Base-by-base conservation (phyloP, 257 asterid species). In the Nicotiana attenuata region DNA sequence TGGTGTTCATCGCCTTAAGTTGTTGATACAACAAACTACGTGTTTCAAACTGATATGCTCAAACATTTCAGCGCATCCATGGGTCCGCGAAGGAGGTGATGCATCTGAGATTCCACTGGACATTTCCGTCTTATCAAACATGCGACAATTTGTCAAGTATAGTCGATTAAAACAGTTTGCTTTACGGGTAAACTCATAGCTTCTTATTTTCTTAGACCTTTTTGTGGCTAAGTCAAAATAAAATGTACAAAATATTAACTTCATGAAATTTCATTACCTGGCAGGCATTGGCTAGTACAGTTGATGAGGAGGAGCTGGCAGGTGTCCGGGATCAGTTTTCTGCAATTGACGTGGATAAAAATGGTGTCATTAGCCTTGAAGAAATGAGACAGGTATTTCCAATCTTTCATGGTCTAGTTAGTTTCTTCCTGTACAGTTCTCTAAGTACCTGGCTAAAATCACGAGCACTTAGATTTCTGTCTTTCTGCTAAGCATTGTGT, bases 11-110 rank as follows among this genome's bases (percentile, higher is more conserved):
- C 5, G 24, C 63, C 61, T 73, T 73, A 10, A 73, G 24, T 7
- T 24, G 61, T 47, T 73, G 61, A 75, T 50, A 4, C 9, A 24
- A 47, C 16, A 28, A 73, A 73, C 11, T 7, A 17, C 15, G 59
- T 75, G 52, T 75, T 50, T 75, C 80, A 75, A 24, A 50, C 45
- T 47, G 80, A 75, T 50, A 7, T 73, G 16, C 80, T 65, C 61
- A 11, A 59, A 73, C 83, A 50, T 85, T 89, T 75, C 94, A 94
- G 99, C 99, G 28, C 99, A 96, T 85, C 92, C 94, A 53, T 96
- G 99, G 99, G 99, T 96, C 63, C 89, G 98, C 63, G 99, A 96
- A 89, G 99, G 99, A 83, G 99, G 99, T 61, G 92, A 90, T 89
- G 99, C 99, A 52, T 94, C 98, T 7, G 99, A 96, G 87, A 96